Conservation (phyloP, 2,329 filamentous ascomycete genomes). For the Aspergillus sp. region DNA sequence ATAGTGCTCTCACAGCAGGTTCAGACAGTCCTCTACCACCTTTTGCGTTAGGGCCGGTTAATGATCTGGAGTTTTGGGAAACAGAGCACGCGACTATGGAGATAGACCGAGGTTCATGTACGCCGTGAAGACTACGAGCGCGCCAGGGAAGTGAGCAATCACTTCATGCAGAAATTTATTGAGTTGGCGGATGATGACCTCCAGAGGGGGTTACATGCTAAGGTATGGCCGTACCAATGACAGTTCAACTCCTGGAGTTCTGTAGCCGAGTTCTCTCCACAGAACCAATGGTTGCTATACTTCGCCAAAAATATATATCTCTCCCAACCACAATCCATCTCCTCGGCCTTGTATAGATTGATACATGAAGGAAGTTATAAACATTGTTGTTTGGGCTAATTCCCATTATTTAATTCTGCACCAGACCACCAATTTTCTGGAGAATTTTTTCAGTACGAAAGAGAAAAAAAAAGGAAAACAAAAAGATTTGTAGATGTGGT, state of each 20-base stretch:
- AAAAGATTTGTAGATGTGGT: slow-evolving; percentile 12
- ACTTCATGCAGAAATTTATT: not conserved
- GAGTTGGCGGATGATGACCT: too few relatives aligned
- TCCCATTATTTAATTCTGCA: too few relatives aligned
- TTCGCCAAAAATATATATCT: too few relatives aligned
- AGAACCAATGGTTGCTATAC: too few relatives aligned
- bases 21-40: slow-evolving; percentile 6
- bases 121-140: not conserved
- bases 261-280: too few relatives aligned
- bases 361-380: too few relatives aligned
- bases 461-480: slow-evolving; percentile 8
- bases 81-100: slow-evolving; percentile 6
- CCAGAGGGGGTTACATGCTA: too few relatives aligned
- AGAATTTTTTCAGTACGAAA: not conserved
- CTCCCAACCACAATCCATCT: too few relatives aligned
- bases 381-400: too few relatives aligned
- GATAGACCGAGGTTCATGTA: slow-evolving; percentile 17
- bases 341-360: too few relatives aligned
- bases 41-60: slow-evolving; percentile 12
- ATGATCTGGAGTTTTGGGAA: slow-evolving; percentile 11
- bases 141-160: not conserved
- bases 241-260: too few relatives aligned
- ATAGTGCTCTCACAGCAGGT: slow-evolving; percentile 21
- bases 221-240: not conserved
- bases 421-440: too few relatives aligned